A percentile compares a stretch with the other conserved stretches of the same genome.
These are phyloP conservation scores for Pholiota adiposa DNA, from an alignment of 1,284 basidiomycete genomes.

Conservation along the genomic window DNA sequence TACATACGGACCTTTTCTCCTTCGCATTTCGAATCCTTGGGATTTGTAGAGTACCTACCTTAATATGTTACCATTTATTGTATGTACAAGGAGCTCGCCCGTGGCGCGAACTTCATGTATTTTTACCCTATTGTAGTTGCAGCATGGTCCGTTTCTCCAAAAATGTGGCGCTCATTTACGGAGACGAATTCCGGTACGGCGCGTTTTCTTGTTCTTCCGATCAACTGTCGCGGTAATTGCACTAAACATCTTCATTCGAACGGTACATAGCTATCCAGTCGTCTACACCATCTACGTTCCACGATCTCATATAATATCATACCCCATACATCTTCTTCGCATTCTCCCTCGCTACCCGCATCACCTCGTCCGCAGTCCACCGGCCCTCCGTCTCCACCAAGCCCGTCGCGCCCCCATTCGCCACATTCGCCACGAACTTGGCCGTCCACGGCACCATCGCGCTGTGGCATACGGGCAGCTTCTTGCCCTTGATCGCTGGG, in stretches of 20 bases:
- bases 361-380: constrained; percentile 61
- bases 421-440: constrained; percentile 64
- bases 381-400: constrained; percentile 33
- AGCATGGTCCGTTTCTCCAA: background rate
- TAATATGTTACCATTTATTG: background rate
- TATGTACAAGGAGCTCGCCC: background rate
- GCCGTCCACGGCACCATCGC: constrained; percentile 87
- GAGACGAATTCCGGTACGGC: too few relatives aligned
- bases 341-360: constrained; percentile 68
- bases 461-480: constrained; percentile 73
- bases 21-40: background rate
- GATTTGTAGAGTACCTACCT: background rate
- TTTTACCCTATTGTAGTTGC: too few relatives aligned
- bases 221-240: too few relatives aligned
- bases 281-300: too few relatives aligned
- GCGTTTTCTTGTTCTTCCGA: too few relatives aligned
- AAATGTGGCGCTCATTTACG: background rate
- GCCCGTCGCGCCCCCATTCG: constrained; percentile 21
- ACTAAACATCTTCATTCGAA: too few relatives aligned
- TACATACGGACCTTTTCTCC: background rate
- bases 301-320: too few relatives aligned
- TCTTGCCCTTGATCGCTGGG: constrained; percentile 53
- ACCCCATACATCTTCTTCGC: constrained; percentile 67
- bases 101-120: background rate
- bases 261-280: too few relatives aligned